These are phyloP conservation scores for Fragaria vesca DNA, from an alignment of 306 rosid species.

Conservation along the genomic window DNA sequence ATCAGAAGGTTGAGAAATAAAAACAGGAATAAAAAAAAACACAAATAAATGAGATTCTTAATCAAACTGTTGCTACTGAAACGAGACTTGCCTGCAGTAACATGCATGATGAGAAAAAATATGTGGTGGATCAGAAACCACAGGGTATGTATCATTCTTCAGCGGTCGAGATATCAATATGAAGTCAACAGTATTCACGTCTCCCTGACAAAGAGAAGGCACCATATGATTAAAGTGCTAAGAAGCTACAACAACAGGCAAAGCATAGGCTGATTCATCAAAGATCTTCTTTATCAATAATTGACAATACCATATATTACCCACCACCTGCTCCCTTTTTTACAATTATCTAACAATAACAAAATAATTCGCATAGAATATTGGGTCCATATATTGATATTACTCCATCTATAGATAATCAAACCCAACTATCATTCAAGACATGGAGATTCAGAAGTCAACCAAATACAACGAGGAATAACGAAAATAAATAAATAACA, in stretches of 20 bases:
- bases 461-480: background rate
- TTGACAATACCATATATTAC: background rate
- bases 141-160: constrained; percentile 41
- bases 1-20: constrained; percentile 3
- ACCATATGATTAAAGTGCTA: constrained; percentile 12
- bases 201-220: constrained; percentile 42
- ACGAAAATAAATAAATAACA: background rate
- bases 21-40: background rate
- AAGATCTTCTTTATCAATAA: background rate
- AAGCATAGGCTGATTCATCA: background rate
- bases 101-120: constrained; percentile 80
- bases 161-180: constrained; percentile 66
- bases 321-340: background rate
- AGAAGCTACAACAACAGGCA: background rate
- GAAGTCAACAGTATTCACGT: constrained; percentile 67
- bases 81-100: constrained; percentile 72
- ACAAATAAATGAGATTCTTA: constrained; percentile 14
- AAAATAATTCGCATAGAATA: background rate
- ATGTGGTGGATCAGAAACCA: constrained; percentile 43
- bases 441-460: constrained; percentile 1
- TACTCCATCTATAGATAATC: background rate
- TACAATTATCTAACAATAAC: background rate
- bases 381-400: background rate
- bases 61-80: constrained; percentile 18
- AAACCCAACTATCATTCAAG: background rate